Percentiles rank a stretch among this genome's conserved stretches.
phyloP scores from a whole-genome alignment of 2,329 filamentous ascomycete genomes.

The Cercospora canescens region DNA sequence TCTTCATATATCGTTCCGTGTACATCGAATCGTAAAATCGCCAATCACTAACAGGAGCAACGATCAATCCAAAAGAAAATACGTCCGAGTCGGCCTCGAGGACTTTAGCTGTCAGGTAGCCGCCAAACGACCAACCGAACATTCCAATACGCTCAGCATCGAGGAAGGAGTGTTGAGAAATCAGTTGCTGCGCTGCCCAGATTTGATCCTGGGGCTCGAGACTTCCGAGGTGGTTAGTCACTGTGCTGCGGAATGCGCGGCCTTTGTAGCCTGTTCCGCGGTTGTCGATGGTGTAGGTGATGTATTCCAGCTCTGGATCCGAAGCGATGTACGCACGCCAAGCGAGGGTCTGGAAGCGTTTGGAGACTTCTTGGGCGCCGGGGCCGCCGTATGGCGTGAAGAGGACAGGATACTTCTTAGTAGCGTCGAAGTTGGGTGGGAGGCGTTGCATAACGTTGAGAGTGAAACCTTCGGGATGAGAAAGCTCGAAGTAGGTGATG shows the following conservation, averaged over 20 bases:
- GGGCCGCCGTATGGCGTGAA: slow-evolving; percentile 70
- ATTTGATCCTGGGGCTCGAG: slow-evolving; percentile 68
- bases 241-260: slow-evolving; percentile 60
- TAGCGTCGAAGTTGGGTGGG: slow-evolving; percentile 63
- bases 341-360: slow-evolving; percentile 55
- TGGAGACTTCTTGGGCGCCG: slow-evolving; percentile 61
- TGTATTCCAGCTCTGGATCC: slow-evolving; percentile 67
- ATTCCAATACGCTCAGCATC: slow-evolving; percentile 63
- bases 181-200: slow-evolving; percentile 62
- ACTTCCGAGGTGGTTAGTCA: slow-evolving; percentile 60
- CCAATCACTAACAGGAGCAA: slow-evolving; percentile 68
- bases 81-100: slow-evolving; percentile 61
- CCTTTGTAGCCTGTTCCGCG: slow-evolving; percentile 67
- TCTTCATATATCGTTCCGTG: slow-evolving; percentile 73
- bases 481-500: slow-evolving; percentile 63
- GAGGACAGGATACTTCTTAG: slow-evolving; percentile 65
- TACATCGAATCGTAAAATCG: slow-evolving; percentile 72
- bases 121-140: slow-evolving; percentile 70
- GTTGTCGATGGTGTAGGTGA: slow-evolving; percentile 68
- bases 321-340: slow-evolving; percentile 67
- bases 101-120: slow-evolving; percentile 66
- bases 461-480: slow-evolving; percentile 61
- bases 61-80: slow-evolving; percentile 64
- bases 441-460: slow-evolving; percentile 67
- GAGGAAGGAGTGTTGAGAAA: slow-evolving; percentile 53